Base-by-base conservation (phyloP, 1,284 basidiomycete species). In the Heliocybe sulcata region DNA sequence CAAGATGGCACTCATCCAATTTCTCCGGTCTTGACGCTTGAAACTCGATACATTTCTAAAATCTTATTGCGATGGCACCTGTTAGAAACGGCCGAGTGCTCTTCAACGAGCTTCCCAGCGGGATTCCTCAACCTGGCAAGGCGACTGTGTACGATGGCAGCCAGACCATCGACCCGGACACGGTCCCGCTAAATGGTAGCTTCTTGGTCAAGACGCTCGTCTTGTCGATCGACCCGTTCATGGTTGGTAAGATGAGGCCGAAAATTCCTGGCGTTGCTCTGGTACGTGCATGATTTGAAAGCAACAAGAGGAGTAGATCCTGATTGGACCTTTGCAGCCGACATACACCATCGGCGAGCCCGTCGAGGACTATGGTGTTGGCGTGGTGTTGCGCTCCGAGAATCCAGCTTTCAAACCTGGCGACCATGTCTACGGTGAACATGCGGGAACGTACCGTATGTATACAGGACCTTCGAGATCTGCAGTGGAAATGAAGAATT, bases 341-440 rank as follows among this genome's bases (percentile, higher is more conserved):
- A 57, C 72, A 3, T 77, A 69, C 56, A 35, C 55, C 0, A 16
- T 25, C 23, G 22, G 47, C 12, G 23, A 49, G 20, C 14, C 22
- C 23, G 11, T 49, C 47, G 14, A 49, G 47, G 59, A 62, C 31
- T 60, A 58, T 53, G 76, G 74, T 12, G 64, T 80, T 22, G 75
- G 70, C 9, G 65, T 74, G 3, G 67, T 81, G 27, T 20, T 80
- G 1, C 71, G 76, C 33, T 77, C 77, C 0, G 77, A 81, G 55
- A 57, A 65, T 45, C 31, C 65, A 0, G 59, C 60, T 1, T 65
- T 74, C 20, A 71, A 74, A 58, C 53, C 58, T 8, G 79, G 79
- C 1, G 74, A 77, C 56, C 72, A 79, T 58, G 54, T 81, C 10
- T 73, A 69, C 52, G 75, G 75, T 1, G 45, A 57, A 2, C 58